Conservation (phyloP, 257 asterid species). For the Thymus mandschuricus region DNA sequence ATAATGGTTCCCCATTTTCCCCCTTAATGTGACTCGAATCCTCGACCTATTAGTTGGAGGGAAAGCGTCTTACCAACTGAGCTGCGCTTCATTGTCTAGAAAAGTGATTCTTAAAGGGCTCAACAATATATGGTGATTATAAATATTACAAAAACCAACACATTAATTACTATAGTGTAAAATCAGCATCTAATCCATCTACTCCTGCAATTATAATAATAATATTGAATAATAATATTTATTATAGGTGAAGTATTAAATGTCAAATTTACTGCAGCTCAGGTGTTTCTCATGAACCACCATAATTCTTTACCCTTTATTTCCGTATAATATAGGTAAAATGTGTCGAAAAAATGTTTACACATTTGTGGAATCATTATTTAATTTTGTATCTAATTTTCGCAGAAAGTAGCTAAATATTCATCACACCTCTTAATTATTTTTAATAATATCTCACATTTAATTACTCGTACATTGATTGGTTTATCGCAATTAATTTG, state of each 20-base stretch:
- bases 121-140: slow-evolving; percentile 32
- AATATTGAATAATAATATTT: background rate
- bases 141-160: slow-evolving; percentile 27
- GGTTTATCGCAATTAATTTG: background rate
- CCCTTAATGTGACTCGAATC: too few species aligned
- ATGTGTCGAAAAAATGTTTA: background rate
- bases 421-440: slow-evolving; percentile 2
- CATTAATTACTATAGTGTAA: slow-evolving; percentile 28
- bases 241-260: slow-evolving; percentile 41
- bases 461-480: background rate
- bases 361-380: slow-evolving; percentile 6
- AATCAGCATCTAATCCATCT: slow-evolving; percentile 40
- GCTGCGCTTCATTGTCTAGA: too few species aligned
- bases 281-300: slow-evolving; percentile 15
- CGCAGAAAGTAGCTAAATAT: slow-evolving; percentile 21
- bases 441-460: background rate
- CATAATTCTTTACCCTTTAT: background rate
- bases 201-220: background rate
- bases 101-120: background rate
- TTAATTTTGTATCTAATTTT: slow-evolving; percentile 24
- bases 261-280: slow-evolving; percentile 29
- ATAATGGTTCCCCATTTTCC: too few species aligned
- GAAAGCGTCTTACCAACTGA: too few species aligned
- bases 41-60: too few species aligned
- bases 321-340: background rate